phyloP scores from a whole-genome alignment of 768 basidiomycete species.

The Macrolepiota dolichaula region DNA sequence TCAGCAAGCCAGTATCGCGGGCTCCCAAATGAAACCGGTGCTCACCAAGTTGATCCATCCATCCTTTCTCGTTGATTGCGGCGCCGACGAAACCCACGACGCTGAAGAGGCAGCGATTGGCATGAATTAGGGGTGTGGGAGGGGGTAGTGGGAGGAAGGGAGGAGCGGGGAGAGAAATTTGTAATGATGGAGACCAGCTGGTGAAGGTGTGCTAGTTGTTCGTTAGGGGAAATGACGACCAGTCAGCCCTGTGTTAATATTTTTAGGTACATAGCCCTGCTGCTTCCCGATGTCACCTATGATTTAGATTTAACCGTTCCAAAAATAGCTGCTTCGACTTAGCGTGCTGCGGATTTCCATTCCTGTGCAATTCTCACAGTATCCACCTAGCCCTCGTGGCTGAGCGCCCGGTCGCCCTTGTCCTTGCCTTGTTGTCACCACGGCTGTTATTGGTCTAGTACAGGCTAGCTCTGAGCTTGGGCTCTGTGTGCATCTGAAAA shows the following conservation, averaged over 20 bases:
- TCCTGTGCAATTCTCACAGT: too few species aligned
- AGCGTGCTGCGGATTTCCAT: not conserved
- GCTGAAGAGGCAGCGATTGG: constrained; percentile 1
- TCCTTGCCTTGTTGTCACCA: too few species aligned
- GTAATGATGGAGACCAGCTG: constrained; percentile 7
- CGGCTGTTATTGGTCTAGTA: too few species aligned
- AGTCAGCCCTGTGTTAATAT: not conserved
- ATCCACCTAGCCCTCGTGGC: too few species aligned
- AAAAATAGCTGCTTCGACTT: not conserved
- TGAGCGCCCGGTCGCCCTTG: too few species aligned
- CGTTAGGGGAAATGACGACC: constrained; percentile 10
- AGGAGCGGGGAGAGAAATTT: not conserved
- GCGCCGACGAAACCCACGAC: not conserved
- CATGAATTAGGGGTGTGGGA: not conserved
- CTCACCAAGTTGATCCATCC: constrained; percentile 12
- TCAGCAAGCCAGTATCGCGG: not conserved
- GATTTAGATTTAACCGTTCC: not conserved
- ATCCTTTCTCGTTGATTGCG: constrained; percentile 1
- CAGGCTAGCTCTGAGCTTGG: too few species aligned
- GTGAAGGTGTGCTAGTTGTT: constrained; percentile 1
- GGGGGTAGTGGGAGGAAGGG: not conserved
- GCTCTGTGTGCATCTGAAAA: not conserved
- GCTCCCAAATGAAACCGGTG: not conserved
- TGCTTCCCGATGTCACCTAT: not conserved
- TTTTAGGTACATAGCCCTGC: not conserved